Conservation (phyloP, 805 yeast species). For the Candida maris region DNA sequence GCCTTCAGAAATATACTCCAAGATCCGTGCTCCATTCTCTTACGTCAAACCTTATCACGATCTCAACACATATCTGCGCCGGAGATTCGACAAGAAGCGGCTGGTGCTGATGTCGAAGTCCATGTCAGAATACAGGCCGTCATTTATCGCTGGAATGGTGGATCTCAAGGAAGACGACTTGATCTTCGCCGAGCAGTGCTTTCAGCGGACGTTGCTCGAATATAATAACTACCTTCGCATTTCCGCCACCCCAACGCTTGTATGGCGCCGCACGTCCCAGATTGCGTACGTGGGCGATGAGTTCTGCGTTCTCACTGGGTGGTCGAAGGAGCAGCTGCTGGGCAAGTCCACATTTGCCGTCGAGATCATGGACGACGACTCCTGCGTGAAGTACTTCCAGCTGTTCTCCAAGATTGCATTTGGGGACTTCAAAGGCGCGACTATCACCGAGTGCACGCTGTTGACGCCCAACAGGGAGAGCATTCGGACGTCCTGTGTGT, state of each 20-base stretch:
- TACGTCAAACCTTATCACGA: conserved; percentile 91
- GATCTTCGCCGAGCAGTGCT: conserved; percentile 93
- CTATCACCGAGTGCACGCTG: conserved; percentile 83
- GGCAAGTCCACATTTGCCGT: conserved; percentile 68
- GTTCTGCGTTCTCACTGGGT: conserved; percentile 86
- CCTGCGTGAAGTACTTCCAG: conserved; percentile 85
- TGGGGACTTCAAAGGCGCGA: conserved; percentile 84
- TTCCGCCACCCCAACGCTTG: conserved; percentile 90
- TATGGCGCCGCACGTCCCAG: conserved; percentile 95
- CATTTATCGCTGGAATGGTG: conserved; percentile 88
- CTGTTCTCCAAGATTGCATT: conserved; percentile 81
- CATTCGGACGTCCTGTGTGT: conserved; percentile 75
- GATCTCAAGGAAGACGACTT: conserved; percentile 86
- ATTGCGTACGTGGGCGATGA: conserved; percentile 95
- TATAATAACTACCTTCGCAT: conserved; percentile 80
- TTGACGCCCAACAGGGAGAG: conserved; percentile 52
- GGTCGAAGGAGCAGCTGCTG: conserved; percentile 70
- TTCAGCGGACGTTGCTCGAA: conserved; percentile 86
- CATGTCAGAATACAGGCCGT: conserved; percentile 88
- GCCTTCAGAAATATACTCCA: conserved; percentile 76
- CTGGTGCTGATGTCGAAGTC: conserved; percentile 80
- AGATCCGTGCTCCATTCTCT: conserved; percentile 71
- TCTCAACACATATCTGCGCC: conserved; percentile 65
- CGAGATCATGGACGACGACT: conserved; percentile 81
- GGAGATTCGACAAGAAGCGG: conserved; percentile 58